Conservation (phyloP, 257 asterid species). For the Rhazya stricta region DNA sequence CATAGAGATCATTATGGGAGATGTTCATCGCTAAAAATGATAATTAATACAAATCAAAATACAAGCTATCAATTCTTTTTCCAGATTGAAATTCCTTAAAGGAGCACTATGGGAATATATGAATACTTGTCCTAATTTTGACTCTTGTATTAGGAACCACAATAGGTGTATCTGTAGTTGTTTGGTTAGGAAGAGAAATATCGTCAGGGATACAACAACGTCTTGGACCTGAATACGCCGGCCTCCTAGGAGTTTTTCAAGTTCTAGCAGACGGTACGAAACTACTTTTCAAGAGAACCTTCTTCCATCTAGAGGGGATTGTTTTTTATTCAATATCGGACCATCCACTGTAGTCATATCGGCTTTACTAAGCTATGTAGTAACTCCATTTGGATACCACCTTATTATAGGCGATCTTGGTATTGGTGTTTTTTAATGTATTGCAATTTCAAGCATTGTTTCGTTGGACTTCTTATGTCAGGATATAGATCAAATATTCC, state of each 20-base stretch:
- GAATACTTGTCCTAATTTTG: background rate
- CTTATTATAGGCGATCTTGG: too few relatives aligned
- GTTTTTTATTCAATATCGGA: background rate
- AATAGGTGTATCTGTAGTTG: background rate
- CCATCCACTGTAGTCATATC: background rate
- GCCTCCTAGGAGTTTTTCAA: conserved; percentile 8
- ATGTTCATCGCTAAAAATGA: too few relatives aligned
- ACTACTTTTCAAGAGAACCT: background rate
- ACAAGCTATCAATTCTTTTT: too few relatives aligned
- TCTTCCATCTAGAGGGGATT: background rate
- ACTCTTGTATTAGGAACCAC: background rate
- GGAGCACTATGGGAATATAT: background rate
- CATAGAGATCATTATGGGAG: too few relatives aligned
- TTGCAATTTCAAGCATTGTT: too few relatives aligned
- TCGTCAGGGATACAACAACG: conserved; percentile 3
- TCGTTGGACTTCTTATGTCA: too few relatives aligned
- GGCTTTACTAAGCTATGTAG: background rate
- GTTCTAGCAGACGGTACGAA: background rate
- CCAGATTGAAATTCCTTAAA: too few relatives aligned
- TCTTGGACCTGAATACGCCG: conserved; percentile 5
- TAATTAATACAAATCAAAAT: too few relatives aligned
- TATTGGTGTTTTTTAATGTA: too few relatives aligned
- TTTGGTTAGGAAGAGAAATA: conserved; percentile 5
- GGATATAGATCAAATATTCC: too few relatives aligned
- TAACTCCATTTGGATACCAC: too few relatives aligned